phyloP scores from a whole-genome alignment of 2,329 filamentous ascomycete genomes.

The Thelonectria olida region DNA sequence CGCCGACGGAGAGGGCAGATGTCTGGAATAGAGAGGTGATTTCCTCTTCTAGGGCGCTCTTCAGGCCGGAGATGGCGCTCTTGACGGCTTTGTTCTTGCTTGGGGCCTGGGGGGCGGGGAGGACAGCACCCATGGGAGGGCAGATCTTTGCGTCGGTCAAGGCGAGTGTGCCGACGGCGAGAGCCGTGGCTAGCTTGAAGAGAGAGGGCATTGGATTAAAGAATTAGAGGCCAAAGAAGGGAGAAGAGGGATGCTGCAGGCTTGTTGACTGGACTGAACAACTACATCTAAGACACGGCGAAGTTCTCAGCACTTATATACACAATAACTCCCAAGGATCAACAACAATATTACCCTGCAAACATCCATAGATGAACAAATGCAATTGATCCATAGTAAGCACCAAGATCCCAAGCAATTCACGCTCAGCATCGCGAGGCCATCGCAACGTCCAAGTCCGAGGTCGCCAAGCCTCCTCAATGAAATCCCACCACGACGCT shows the following conservation, averaged over 20 bases:
- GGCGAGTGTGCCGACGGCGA: slow-evolving; percentile 24
- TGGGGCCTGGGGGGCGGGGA: slow-evolving; percentile 48
- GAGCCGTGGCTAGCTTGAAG: slow-evolving; percentile 18
- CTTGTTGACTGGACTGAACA: background rate
- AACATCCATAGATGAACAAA: background rate
- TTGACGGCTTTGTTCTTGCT: slow-evolving; percentile 43
- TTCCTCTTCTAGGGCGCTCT: slow-evolving; percentile 36
- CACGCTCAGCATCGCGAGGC: background rate
- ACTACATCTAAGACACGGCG: background rate
- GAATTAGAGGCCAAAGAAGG: background rate
- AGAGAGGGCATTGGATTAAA: slow-evolving; percentile 29
- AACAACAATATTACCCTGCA: background rate
- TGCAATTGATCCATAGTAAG: background rate
- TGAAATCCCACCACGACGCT: background rate
- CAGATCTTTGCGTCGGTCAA: slow-evolving; percentile 46
- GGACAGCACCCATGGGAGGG: slow-evolving; percentile 53
- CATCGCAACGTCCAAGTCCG: slow-evolving; percentile 9
- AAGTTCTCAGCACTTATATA: slow-evolving; percentile 27
- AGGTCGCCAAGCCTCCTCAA: background rate
- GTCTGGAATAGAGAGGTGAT: slow-evolving; percentile 39
- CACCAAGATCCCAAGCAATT: background rate
- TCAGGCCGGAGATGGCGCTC: slow-evolving; percentile 36
- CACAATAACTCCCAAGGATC: background rate
- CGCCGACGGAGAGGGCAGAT: slow-evolving; percentile 50
- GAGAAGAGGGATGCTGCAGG: background rate